Evolutionary conservation across 1,284 basidiomycete genomes (phyloP), one percentile per base, ranked within the genome.

Genomic region (Puccinia triticina): DNA sequence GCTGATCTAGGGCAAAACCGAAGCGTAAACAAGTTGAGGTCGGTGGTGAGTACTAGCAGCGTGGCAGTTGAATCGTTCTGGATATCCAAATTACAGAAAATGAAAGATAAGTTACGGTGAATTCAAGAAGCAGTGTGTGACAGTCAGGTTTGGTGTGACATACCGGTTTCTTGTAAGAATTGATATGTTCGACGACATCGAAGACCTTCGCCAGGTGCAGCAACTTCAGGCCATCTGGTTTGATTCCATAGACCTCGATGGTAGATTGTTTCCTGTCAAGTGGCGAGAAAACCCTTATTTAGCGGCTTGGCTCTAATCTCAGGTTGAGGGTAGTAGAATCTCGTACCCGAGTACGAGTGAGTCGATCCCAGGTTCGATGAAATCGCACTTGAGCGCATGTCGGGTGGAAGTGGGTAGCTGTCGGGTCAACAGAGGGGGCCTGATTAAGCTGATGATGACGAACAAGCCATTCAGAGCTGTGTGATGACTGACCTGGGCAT

Each of bases 111-210:
- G 43, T 74, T 14, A 50, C n/a, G 18, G 2, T 23, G 37, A 11
- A 21, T 2, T 73, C 11, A 23, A 50, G 10, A 23, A 50, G 10
- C 5, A 50, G 3, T 37, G 53, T 50, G 32, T 10, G 4, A 46
- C 21, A 32, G 16, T 23, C n/a, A 7, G 21, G 26, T 14, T 34
- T 21, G 55, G 59, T 37, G 29, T 29, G 59, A 26, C 75, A 16
- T 7, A 69, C 61, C 12, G 5, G 23, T 69, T 79, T 79, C 18
- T 69, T 50, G 26, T 79, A 79, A 40, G 66, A 79, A 55, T 79
- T 67, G 40, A 79, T 79, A 43, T 79, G 77, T 57, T 79, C 46
- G n/a, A 79, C 59, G 8, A 71, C 46, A 79, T 55, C 66, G 46
- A 79, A 71, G 48, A 79, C 23, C 23, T 37, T 57, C 7, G 43